Base-by-base conservation (phyloP, 2,329 filamentous ascomycete genomes). In the Aspergillus sergii region DNA sequence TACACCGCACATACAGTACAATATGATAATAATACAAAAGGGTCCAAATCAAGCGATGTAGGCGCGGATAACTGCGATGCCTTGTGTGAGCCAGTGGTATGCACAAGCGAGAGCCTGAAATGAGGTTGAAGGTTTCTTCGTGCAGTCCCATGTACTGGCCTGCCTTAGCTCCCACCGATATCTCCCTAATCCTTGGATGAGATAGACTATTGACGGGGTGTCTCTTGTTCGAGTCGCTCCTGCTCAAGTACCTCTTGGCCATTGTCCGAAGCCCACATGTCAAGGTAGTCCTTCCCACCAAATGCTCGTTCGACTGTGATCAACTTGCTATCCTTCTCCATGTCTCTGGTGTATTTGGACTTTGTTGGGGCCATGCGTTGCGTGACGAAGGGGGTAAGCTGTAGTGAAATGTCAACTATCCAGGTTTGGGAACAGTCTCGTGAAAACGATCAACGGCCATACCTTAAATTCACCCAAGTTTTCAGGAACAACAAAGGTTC, bases 401-500 rank as follows among this genome's bases (percentile, higher is more conserved):
- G 60, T 26, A 6, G 21, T 26, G 21, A 23, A 26, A 12, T 55
- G 51, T 58, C 14, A 46, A 10, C 28, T n/a, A 36, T 14, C 45
- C 30, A 41, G 53, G 2, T 14, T n/a, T n/a, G 5, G n/a, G 6
- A 16, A 12, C 32, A 19, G 16, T 30, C 26, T 34, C 10, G 9
- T 36, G n/a, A 43, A 12, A n/a, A n/a, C 36, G 11, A 26, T 12
- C n/a, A 28, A n/a, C 1, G 19, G 11, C 50, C 68, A 63, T 78
- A 95, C 93, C 82, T 91, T 90, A 80, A 92, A 95, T 7, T 85
- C 84, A 28, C 84, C 83, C 64, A 96, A 78, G 54, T 85, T 83
- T 45, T 88, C 79, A 0, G 94, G 94, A 71, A 92, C 92, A 61
- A 91, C 90, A 77, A 93, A 99, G 60, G 94, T 97, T 79, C 94